A percentile compares a stretch with the other conserved stretches of the same genome.
phyloP scores from a whole-genome alignment of 371 early-diverging fungal genomes.

The Mortierella sp. region DNA sequence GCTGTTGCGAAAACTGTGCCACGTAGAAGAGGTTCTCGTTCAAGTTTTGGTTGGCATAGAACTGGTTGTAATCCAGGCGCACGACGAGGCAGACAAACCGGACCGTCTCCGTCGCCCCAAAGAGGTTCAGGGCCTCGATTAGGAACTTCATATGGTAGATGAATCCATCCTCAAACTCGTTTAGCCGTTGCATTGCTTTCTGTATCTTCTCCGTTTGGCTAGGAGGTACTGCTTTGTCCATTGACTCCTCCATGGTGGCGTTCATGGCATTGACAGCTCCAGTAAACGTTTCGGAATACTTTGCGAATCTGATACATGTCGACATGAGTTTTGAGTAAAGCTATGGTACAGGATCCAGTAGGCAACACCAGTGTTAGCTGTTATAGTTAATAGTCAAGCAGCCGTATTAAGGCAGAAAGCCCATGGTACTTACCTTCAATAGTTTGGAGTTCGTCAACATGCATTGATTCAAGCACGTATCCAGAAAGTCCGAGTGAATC shows the following conservation, averaged over 20 bases:
- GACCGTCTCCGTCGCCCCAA: slow-evolving; percentile 78
- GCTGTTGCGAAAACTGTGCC: too few relatives aligned
- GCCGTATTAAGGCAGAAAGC: not conserved
- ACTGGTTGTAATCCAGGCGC: slow-evolving; percentile 79
- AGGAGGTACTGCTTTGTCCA: slow-evolving; percentile 50
- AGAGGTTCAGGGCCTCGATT: slow-evolving; percentile 81
- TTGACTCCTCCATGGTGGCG: slow-evolving; percentile 57
- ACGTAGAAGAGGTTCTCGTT: too few relatives aligned
- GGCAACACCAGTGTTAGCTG: not conserved
- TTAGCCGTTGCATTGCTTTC: slow-evolving; percentile 55
- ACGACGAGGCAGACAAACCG: slow-evolving; percentile 82
- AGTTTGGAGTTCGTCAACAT: slow-evolving; percentile 88
- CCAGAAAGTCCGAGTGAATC: slow-evolving; percentile 85
- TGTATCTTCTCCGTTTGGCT: slow-evolving; percentile 45
- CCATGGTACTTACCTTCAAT: slow-evolving; percentile 74
- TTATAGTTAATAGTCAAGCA: not conserved
- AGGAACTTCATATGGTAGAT: slow-evolving; percentile 73
- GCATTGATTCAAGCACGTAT: slow-evolving; percentile 89
- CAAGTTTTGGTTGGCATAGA: slow-evolving; percentile 57
- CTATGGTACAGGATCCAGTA: slow-evolving; percentile 53
- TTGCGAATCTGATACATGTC: slow-evolving; percentile 74
- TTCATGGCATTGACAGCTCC: slow-evolving; percentile 56
- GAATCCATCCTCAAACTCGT: slow-evolving; percentile 72
- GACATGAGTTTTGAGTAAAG: slow-evolving; percentile 75
- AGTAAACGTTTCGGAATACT: slow-evolving; percentile 63